phyloP scores from a whole-genome alignment of 2,329 filamentous ascomycete species.

The Penicillium olsonii region DNA sequence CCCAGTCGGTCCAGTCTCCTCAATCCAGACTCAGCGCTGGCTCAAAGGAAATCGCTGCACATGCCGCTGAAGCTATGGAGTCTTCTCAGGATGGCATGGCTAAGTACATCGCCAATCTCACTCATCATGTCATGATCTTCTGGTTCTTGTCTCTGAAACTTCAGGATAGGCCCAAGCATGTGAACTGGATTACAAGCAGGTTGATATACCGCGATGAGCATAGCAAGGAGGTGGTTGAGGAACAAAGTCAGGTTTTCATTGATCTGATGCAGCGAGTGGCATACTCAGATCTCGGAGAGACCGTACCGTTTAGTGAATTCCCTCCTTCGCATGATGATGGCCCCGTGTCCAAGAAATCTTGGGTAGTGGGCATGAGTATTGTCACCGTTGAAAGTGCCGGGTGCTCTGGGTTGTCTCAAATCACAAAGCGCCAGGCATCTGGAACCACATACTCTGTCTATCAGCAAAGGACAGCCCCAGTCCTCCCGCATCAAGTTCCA shows the following conservation, averaged over 20 bases:
- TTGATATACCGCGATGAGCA: slow-evolving; percentile 75
- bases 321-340: slow-evolving; percentile 45
- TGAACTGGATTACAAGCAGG: slow-evolving; percentile 86
- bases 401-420: slow-evolving; percentile 49
- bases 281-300: slow-evolving; percentile 80
- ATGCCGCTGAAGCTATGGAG: slow-evolving; percentile 33
- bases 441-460: slow-evolving; percentile 53
- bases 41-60: slow-evolving; percentile 43
- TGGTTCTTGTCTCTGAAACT: slow-evolving; percentile 94
- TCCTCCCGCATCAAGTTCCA: slow-evolving; percentile 49
- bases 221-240: slow-evolving; percentile 75
- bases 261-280: slow-evolving; percentile 92
- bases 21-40: slow-evolving; percentile 43
- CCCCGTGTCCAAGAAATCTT: slow-evolving; percentile 48
- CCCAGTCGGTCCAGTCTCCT: slow-evolving; percentile 16
- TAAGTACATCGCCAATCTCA: slow-evolving; percentile 89
- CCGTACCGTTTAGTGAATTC: slow-evolving; percentile 45
- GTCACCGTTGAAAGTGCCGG: slow-evolving; percentile 52
- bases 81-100: slow-evolving; percentile 71
- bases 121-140: slow-evolving; percentile 93
- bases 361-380: slow-evolving; percentile 55
- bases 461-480: slow-evolving; percentile 48
- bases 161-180: slow-evolving; percentile 77
- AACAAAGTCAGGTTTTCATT: slow-evolving; percentile 89
- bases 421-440: slow-evolving; percentile 54